Conservation (phyloP, 2,329 filamentous ascomycete genomes). For the Alternaria infectoria region DNA sequence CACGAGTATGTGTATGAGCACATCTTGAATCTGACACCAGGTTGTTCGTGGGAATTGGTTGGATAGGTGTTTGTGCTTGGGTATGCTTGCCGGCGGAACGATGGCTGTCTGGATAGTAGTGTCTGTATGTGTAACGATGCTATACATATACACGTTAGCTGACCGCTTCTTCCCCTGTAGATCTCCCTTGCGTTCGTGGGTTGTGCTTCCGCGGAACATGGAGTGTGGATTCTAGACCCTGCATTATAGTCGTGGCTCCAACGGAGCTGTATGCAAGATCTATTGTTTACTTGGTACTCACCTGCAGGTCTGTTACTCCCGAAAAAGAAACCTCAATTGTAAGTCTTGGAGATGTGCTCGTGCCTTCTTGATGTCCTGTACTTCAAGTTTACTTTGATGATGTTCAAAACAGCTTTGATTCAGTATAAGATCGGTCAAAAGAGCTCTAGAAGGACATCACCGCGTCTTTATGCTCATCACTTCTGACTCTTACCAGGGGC, state of each 20-base stretch:
- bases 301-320: not conserved
- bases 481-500: not conserved
- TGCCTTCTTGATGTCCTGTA: not conserved
- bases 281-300: not conserved
- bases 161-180: slow-evolving; percentile 8
- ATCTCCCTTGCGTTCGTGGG: not conserved
- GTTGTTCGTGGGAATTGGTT: not conserved
- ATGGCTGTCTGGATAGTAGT: not conserved
- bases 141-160: slow-evolving; percentile 13
- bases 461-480: not conserved
- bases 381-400: not conserved
- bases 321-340: not conserved
- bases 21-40: slow-evolving; percentile 36
- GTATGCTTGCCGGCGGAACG: not conserved
- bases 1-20: slow-evolving; percentile 56
- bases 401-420: not conserved
- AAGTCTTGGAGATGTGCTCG: not conserved
- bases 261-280: not conserved
- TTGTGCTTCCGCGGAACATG: not conserved
- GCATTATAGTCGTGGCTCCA: not conserved
- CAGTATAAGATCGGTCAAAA: too few relatives aligned
- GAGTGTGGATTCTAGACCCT: not conserved
- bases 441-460: not conserved
- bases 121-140: not conserved
- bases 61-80: not conserved